Base-by-base conservation (phyloP, 257 asterid species). In the Voacanga thouarsii region DNA sequence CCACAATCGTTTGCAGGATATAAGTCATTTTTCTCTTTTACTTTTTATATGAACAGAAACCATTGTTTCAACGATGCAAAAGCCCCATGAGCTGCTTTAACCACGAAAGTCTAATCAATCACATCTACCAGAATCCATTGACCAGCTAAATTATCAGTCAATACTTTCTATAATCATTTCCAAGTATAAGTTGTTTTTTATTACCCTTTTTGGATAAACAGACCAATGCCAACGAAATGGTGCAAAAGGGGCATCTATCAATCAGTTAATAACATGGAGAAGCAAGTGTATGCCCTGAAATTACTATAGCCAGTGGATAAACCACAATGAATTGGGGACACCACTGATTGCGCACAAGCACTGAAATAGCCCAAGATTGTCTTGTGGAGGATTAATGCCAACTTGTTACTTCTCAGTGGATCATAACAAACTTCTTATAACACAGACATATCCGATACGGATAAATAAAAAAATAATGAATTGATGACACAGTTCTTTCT, bases 211-310 rank as follows among this genome's bases (percentile, higher is more conserved):
- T 1, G 33, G 67, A 16, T 18, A 11, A 24, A 19, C 30, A 23
- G 73, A 44, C 8, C n/a, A 57, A 45, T 26, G 15, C 53, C 4
- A 7, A 69, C 12, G 68, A 69, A 21, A 21, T 57, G 44, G 44
- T 23, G 43, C n/a, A 73, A 39, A 70, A 68, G 3, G 69, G 30
- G 68, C 67, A 75, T 55, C 53, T 51, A 30, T 39, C 51, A 67
- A 8, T 39, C 45, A 66, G 26, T 70, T 6, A 0, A 50, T n/a
- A 39, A 39, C 6, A 41, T 30, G 30, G 45, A 72, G 60, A 71
- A 77, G 43, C 55, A n/a, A 53, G 57, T 15, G 23, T 16, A 56
- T 65, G n/a, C 23, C 28, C 11, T 5, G 43, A 33, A 18, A 53
- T 67, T 39, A 33, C 28, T 21, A 3, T 23, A 44, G 67, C 8